Base-by-base conservation (phyloP, 768 basidiomycete species). In the Tylopilus balloui region DNA sequence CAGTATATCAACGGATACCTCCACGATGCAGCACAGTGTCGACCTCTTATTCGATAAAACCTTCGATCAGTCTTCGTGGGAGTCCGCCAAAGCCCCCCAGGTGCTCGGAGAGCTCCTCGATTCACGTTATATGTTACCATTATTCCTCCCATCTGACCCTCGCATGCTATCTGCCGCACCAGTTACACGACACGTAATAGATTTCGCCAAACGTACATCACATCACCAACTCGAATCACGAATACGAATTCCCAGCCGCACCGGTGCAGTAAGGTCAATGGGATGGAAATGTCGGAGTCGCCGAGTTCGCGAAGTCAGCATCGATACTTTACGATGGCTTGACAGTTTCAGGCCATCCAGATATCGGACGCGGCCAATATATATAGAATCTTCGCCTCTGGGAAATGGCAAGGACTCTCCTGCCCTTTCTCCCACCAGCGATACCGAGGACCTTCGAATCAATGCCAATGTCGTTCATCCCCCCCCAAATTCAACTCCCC, bases 91-190 rank as follows among this genome's bases (percentile, higher is more conserved):
- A 45, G 79, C 90, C 17, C 86, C 91, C 0, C 87, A 88, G 59
- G 84, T 84, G 21, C 77, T 93, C 1, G 93, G 93, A 25, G 96
- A 99, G 65, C 70, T 97, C 21, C 73, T 97, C 54, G 93, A 99
- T 66, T 92, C 90, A 21, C 79, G 93, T 55, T 81, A 87, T 65
- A 97, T 97, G 92, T 78, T 98, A 20, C 92, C 91, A 2, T 73
- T 95, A 41, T 74, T 81, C 19, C 82, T 96, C 42, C 94, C 94
- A 7, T 81, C 84, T 17, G 84, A 92, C 64, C 84, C 86, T 27
- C 81, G 81, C 32, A 74, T 89, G 65, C 73, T 94, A 8, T 83
- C 87, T 17, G 88, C 86, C 6, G 69, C 78, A 3, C 84, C 88
- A 0, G 75, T 67, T 42, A 80, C 75, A 57, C 57, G 27, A 43